Evolutionary conservation across 2,329 filamentous ascomycete species (phyloP), one percentile per base, ranked within the genome.

Genomic region (Myriosclerotinia scirpicola): DNA sequence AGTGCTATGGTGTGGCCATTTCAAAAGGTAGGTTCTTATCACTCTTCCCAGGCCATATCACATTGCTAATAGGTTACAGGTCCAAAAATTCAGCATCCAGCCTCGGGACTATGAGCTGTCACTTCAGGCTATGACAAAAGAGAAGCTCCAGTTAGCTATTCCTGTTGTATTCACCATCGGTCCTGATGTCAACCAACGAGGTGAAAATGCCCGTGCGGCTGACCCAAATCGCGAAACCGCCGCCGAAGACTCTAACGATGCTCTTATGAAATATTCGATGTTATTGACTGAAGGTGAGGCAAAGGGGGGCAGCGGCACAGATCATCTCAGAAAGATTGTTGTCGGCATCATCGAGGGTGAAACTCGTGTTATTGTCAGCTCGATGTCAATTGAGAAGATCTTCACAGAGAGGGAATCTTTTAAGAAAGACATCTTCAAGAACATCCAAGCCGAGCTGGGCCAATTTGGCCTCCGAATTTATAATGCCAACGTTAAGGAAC

Each of bases 331-430:
- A 74, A 90, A 90, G 72, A 96, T 96, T 69, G 89, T 96, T 78
- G 94, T 92, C 78, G 92, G 91, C 68, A 93, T 96, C 77, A 95
- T 96, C 72, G 91, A 96, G 77, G 92, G 92, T 69, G 92, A 96
- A 78, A 93, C 90, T 0, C 85, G 92, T 67, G 90, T 92, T 7
- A 87, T 96, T 64, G 90, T 96, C 53, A 91, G 88, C 0, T 89
- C 87, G 72, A 94, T 96, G 90, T 94, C 91, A 1, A 72, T 72
- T 67, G 70, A 73, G 36, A 70, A 72, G 46, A 68, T 72, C 38
- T 93, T 93, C 78, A 89, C 87, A 68, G 88, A 91, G 78, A 83
- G 90, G 44, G 88, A 91, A 71, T 81, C 90, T 54, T 93, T 93
- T 81, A 92, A 94, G 81, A 85, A 84, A 71, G 87, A 90, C 71